These are phyloP conservation scores for Fusarium anguioides DNA, from an alignment of 2,329 filamentous ascomycete species.

Conservation along the genomic window DNA sequence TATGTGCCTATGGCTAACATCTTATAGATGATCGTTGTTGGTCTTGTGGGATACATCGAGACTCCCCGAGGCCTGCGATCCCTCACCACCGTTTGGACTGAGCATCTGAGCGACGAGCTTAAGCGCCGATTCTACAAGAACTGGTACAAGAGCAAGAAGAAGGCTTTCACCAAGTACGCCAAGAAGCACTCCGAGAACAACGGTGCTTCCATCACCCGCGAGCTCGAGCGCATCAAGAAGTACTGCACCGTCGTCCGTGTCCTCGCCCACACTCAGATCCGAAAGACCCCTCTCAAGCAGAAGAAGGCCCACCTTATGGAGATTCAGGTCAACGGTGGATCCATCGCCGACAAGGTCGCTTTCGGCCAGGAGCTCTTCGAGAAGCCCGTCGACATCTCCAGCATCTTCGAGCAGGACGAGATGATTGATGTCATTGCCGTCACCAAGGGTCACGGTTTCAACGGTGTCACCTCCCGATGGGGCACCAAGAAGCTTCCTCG, in stretches of 20 bases:
- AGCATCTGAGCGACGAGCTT: constrained; percentile 98
- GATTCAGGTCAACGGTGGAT: constrained; percentile 99
- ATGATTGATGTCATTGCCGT: constrained; percentile 99
- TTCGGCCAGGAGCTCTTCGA: constrained; percentile 97
- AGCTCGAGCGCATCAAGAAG: constrained; percentile 99
- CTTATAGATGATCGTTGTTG: constrained; percentile 97
- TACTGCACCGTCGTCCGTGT: constrained; percentile 99
- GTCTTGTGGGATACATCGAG: constrained; percentile 99
- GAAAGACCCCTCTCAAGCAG: constrained; percentile 99
- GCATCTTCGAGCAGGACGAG: constrained; percentile 99
- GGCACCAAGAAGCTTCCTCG: constrained; percentile 99
- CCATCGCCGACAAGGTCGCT: constrained; percentile 94
- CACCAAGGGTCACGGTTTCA: constrained; percentile 99
- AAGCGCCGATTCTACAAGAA: constrained; percentile 99
- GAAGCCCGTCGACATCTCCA: constrained; percentile 94
- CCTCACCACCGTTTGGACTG: constrained; percentile 99
- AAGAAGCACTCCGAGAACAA: constrained; percentile 98
- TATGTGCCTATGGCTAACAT: constrained; percentile 78
- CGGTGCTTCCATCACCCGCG: constrained; percentile 90
- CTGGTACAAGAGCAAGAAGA: constrained; percentile 99
- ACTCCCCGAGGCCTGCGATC: constrained; percentile 99
- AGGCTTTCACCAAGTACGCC: constrained; percentile 99
- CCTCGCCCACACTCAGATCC: constrained; percentile 99
- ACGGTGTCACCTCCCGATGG: constrained; percentile 97
- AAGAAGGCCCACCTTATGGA: constrained; percentile 99